Percentiles rank a stretch among this genome's conserved stretches.
Conservation (phyloP, 768 basidiomycete genomes). For the Serpula lacrymans region DNA sequence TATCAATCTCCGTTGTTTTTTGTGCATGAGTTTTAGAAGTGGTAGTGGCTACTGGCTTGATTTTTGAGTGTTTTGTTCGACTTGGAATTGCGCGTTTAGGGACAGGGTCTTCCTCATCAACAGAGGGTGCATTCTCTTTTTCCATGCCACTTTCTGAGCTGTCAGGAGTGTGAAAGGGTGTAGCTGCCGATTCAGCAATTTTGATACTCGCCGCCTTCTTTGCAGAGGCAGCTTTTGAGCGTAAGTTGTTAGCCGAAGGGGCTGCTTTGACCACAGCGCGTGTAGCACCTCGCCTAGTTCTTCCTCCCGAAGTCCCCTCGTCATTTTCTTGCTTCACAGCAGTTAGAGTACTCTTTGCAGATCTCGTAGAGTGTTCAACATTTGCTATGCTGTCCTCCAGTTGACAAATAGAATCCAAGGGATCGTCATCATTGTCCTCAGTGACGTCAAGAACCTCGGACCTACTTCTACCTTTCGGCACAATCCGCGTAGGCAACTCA, state of each 20-base stretch:
- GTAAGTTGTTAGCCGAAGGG: neutral
- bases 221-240: neutral
- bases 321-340: constrained; percentile 9
- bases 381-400: constrained; percentile 2
- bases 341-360: constrained; percentile 1
- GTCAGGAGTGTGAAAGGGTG: neutral
- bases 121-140: constrained; percentile 13
- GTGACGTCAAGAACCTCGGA: neutral
- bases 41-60: too few relatives aligned
- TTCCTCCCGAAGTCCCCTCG: neutral
- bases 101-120: constrained; percentile 7
- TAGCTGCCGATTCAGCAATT: too few relatives aligned
- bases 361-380: constrained; percentile 1
- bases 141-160: constrained; percentile 1
- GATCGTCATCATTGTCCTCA: constrained; percentile 8
- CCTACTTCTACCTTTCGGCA: neutral
- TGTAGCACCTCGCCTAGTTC: constrained; percentile 5
- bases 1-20: too few relatives aligned
- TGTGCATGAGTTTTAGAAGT: too few relatives aligned
- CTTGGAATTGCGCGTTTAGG: too few relatives aligned
- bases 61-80: too few relatives aligned
- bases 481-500: neutral
- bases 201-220: constrained; percentile 1
- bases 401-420: constrained; percentile 8
- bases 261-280: constrained; percentile 1